Evolutionary conservation across 352 stramenopile species (phyloP).

Genomic region (Phytophthora multivora): DNA sequence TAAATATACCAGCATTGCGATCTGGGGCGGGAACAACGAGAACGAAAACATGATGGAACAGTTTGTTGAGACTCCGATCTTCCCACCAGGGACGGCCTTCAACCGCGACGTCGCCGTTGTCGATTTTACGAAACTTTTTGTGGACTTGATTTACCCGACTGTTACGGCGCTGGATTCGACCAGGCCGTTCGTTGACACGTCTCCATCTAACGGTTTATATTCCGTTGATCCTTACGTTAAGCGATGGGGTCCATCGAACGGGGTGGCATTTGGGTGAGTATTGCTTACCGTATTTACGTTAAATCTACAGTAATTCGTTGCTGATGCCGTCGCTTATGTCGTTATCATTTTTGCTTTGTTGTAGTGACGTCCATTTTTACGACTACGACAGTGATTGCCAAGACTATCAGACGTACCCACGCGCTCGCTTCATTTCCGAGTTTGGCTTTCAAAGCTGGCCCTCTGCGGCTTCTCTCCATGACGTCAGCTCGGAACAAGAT

Average conservation of each 20-base stretch:
- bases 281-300: not conserved
- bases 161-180: conserved; percentile 52
- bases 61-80: conserved; percentile 61
- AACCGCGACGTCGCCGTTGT: conserved; percentile 79
- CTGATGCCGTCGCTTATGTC: conserved; percentile 1
- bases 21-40: conserved; percentile 93
- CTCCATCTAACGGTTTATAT: conserved; percentile 84
- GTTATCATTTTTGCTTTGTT: not conserved
- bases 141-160: conserved; percentile 70
- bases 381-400: conserved; percentile 84
- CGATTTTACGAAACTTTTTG: conserved; percentile 84
- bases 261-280: conserved; percentile 58
- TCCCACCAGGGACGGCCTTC: conserved; percentile 53
- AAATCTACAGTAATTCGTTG: not conserved
- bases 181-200: conserved; percentile 86
- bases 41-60: conserved; percentile 90
- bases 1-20: conserved; percentile 83
- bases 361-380: conserved; percentile 88
- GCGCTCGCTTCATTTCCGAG: conserved; percentile 82
- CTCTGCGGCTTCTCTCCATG: conserved; percentile 51
- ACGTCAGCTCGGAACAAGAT: conserved; percentile 57
- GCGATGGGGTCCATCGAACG: conserved; percentile 73
- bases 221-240: conserved; percentile 82
- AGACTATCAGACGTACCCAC: conserved; percentile 69
- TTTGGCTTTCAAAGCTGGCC: conserved; percentile 88